phyloP scores from a whole-genome alignment of 2,329 filamentous ascomycete species.

The Dactylellina cionopaga region DNA sequence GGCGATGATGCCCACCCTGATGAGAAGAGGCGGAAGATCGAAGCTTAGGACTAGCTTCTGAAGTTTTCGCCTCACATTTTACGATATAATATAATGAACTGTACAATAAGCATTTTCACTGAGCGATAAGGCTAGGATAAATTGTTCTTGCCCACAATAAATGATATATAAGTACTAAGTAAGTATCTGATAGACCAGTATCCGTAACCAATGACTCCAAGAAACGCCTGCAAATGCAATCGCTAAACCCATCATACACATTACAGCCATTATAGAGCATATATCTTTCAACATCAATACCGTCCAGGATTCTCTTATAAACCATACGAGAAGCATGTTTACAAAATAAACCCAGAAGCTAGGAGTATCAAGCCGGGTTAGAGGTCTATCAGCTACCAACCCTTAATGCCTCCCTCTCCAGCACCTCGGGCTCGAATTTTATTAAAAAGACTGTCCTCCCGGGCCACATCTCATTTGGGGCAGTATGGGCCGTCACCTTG shows the following conservation, averaged over 20 bases:
- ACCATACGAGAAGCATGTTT: too few relatives aligned
- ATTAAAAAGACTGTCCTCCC: slow-evolving; percentile 95
- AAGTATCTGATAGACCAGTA: slow-evolving; percentile 15
- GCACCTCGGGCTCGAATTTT: slow-evolving; percentile 87
- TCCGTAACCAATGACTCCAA: slow-evolving; percentile 17
- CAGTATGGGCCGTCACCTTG: slow-evolving; percentile 87
- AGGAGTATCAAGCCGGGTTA: slow-evolving; percentile 56
- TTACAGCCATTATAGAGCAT: background rate
- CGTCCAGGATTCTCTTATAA: too few relatives aligned
- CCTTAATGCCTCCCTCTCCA: slow-evolving; percentile 89
- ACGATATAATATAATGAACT: slow-evolving; percentile 10
- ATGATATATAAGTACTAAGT: background rate
- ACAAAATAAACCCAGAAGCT: too few relatives aligned
- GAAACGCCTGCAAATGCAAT: slow-evolving; percentile 49
- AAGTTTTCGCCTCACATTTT: background rate
- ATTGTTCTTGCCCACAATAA: background rate
- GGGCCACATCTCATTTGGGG: slow-evolving; percentile 85
- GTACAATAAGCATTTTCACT: slow-evolving; percentile 1
- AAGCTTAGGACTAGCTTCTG: slow-evolving; percentile 2
- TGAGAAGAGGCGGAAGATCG: slow-evolving; percentile 51
- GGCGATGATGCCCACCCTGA: slow-evolving; percentile 32
- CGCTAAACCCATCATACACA: slow-evolving; percentile 29
- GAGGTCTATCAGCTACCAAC: slow-evolving; percentile 63
- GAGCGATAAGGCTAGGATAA: background rate
- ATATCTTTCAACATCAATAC: background rate